phyloP scores from a whole-genome alignment of 306 rosid genomes.

The Alnus glutinosa region DNA sequence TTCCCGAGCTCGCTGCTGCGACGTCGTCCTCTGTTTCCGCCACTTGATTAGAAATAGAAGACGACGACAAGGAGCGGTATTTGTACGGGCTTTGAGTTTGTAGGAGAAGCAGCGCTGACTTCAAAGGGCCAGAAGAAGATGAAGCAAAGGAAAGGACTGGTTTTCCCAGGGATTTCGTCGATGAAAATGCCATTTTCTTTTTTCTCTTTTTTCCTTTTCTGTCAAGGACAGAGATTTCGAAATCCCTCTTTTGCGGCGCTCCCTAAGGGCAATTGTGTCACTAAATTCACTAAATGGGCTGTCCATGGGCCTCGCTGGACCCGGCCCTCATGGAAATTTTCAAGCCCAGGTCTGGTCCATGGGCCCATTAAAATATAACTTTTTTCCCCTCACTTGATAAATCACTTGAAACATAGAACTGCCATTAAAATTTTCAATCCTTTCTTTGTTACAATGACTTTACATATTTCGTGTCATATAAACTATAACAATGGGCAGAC shows the following conservation, averaged over 20 bases:
- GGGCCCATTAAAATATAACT: neutral
- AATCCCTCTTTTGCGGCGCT: neutral
- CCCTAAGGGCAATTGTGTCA: too few species aligned
- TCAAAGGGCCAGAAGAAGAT: slow-evolving; percentile 2
- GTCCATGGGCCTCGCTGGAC: neutral
- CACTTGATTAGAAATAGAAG: neutral
- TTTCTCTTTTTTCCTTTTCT: too few species aligned
- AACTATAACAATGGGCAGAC: too few species aligned
- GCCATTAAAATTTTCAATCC: too few species aligned
- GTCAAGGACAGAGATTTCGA: neutral
- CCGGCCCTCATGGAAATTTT: too few species aligned
- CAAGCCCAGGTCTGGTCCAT: neutral
- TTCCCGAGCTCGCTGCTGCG: slow-evolving; percentile 46
- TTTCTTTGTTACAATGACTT: too few species aligned
- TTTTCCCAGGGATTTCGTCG: slow-evolving; percentile 7
- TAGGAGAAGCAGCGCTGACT: neutral
- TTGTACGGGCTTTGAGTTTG: neutral
- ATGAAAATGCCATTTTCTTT: slow-evolving; percentile 27
- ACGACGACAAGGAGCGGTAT: neutral
- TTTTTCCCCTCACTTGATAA: neutral
- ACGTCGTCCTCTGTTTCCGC: slow-evolving; percentile 15
- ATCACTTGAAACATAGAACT: neutral
- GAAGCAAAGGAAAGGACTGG: neutral
- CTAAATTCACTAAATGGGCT: neutral
- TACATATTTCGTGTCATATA: too few species aligned